Evolutionary conservation across 1,284 basidiomycete species (phyloP).

Genomic region (Leucoagaricus sp.): DNA sequence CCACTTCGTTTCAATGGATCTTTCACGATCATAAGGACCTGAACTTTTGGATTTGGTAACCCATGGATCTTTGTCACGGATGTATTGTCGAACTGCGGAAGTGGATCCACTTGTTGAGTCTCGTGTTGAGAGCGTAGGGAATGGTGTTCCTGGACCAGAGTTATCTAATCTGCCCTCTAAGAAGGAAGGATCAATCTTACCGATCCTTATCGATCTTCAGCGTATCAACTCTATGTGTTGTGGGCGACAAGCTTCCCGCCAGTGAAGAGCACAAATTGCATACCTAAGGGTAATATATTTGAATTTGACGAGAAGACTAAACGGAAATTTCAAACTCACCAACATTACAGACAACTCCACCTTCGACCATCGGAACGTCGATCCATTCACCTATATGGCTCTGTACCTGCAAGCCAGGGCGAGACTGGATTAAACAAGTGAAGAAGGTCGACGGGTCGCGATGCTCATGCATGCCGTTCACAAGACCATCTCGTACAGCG

Average conservation of each 20-base stretch:
- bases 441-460: background rate
- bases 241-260: background rate
- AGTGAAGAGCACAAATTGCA: background rate
- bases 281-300: background rate
- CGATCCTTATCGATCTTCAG: background rate
- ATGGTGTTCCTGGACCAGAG: background rate
- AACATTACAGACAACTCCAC: background rate
- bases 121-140: background rate
- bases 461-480: background rate
- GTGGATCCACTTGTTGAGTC: background rate
- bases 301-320: background rate
- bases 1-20: background rate
- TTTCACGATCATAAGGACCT: background rate
- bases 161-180: background rate
- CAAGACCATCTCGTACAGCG: background rate
- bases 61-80: background rate
- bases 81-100: constrained; percentile 3
- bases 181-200: background rate
- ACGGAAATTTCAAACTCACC: background rate
- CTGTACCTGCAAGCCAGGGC: background rate
- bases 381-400: background rate
- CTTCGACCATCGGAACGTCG: background rate
- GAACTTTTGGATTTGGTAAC: background rate
- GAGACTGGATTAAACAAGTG: background rate
- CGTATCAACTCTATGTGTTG: background rate